Evolutionary conservation across 2,329 filamentous ascomycete species (phyloP).

Genomic region (Monilinia laxa): DNA sequence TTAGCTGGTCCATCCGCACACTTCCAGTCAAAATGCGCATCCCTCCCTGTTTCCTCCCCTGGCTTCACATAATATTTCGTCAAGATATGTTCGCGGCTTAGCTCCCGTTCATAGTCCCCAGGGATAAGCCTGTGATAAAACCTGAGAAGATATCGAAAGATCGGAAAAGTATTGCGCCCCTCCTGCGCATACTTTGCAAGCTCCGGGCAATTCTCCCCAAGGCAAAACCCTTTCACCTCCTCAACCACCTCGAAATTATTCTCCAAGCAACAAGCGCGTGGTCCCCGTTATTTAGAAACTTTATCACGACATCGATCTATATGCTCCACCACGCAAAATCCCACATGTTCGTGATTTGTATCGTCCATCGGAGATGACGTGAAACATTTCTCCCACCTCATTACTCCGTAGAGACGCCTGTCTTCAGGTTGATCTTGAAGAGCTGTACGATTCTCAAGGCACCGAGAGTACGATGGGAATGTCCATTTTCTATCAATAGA

Average conservation of each 20-base stretch:
- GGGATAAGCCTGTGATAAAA: neutral
- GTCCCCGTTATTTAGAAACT: neutral
- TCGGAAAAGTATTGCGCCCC: neutral
- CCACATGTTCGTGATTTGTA: neutral
- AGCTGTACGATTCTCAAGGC: rapidly evolving
- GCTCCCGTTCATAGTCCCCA: neutral
- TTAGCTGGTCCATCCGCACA: neutral
- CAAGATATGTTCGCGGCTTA: neutral
- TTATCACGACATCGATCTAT: neutral
- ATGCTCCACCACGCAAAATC: neutral
- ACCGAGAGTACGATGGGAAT: neutral
- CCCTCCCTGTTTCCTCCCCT: neutral
- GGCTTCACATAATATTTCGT: neutral
- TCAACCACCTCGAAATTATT: neutral
- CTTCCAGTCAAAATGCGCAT: neutral
- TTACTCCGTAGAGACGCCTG: neutral
- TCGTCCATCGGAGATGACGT: rapidly evolving
- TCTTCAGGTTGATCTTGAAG: too few relatives aligned
- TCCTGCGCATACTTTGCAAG: neutral
- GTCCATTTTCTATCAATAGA: neutral
- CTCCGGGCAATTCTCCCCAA: constrained; percentile 9
- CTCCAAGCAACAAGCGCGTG: neutral
- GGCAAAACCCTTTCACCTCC: neutral
- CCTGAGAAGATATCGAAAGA: neutral
- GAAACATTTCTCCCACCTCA: neutral